phyloP scores from a whole-genome alignment of 805 yeast genomes.

The Candida alai region DNA sequence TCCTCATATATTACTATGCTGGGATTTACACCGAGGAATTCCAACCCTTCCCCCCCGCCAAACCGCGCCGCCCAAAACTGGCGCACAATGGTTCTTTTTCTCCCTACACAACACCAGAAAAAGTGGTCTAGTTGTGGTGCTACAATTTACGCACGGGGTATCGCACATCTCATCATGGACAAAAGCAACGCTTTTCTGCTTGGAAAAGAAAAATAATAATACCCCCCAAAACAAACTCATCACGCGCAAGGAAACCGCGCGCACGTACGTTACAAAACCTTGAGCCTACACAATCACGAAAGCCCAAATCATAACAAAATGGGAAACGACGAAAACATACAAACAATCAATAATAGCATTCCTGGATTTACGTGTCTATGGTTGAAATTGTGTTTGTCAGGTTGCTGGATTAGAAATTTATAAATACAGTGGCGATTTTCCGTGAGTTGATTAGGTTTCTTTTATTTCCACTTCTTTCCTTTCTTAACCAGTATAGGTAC shows the following conservation, averaged over 20 bases:
- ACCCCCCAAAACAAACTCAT: too few relatives aligned
- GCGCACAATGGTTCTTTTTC: too few relatives aligned
- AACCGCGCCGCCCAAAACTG: too few relatives aligned
- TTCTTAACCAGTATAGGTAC: not conserved
- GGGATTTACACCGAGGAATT: too few relatives aligned
- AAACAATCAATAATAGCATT: too few relatives aligned
- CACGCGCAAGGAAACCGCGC: too few relatives aligned
- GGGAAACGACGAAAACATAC: conserved; percentile 3
- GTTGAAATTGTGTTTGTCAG: not conserved
- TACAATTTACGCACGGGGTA: not conserved
- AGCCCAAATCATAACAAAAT: too few relatives aligned
- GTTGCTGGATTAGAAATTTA: not conserved
- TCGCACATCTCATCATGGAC: not conserved
- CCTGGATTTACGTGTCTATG: not conserved
- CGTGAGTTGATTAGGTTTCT: too few relatives aligned
- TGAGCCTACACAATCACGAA: too few relatives aligned
- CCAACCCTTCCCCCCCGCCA: too few relatives aligned
- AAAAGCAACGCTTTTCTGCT: not conserved
- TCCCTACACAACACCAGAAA: too few relatives aligned
- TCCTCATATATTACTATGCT: too few relatives aligned
- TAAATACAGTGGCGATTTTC: conserved; percentile 2
- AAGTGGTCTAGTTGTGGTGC: conserved; percentile 2
- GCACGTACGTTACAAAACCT: not conserved
- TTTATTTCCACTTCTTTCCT: conserved; percentile 1
- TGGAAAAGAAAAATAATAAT: not conserved